Conservation (phyloP, 768 basidiomycete species). For the Amyloporia xantha region DNA sequence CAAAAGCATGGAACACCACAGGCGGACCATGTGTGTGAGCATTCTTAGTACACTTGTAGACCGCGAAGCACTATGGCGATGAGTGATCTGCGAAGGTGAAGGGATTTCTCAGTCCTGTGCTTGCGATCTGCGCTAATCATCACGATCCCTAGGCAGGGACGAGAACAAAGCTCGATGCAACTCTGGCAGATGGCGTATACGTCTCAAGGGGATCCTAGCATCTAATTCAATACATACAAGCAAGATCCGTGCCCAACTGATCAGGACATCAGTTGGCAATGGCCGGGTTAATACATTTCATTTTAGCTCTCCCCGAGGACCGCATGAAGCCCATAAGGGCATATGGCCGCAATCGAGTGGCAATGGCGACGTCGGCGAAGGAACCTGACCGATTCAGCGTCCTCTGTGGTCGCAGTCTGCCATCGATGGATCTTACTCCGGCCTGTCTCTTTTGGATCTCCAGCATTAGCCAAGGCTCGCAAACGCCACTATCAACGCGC, state of each 20-base stretch:
- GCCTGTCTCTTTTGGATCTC: background rate
- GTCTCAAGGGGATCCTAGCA: background rate
- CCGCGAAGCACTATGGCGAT: background rate
- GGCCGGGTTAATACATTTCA: background rate
- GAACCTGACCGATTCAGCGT: background rate
- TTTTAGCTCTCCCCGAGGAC: too few relatives aligned
- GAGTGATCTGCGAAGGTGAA: background rate
- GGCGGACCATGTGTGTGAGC: background rate
- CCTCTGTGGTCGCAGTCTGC: background rate
- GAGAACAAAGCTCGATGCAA: background rate
- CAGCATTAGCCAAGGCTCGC: background rate
- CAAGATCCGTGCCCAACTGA: background rate
- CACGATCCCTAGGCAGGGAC: background rate
- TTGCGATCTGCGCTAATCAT: background rate
- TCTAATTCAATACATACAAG: background rate
- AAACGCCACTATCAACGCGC: background rate
- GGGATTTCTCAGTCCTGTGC: background rate
- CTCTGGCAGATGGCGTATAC: background rate
- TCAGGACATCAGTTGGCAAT: background rate
- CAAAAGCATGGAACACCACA: background rate
- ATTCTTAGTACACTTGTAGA: background rate
- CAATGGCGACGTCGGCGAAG: background rate
- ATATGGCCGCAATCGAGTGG: background rate
- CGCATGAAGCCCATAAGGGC: too few relatives aligned
- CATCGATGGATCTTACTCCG: background rate